Base-by-base conservation (phyloP, 306 rosid genomes). In the Boehmeria nivea region DNA sequence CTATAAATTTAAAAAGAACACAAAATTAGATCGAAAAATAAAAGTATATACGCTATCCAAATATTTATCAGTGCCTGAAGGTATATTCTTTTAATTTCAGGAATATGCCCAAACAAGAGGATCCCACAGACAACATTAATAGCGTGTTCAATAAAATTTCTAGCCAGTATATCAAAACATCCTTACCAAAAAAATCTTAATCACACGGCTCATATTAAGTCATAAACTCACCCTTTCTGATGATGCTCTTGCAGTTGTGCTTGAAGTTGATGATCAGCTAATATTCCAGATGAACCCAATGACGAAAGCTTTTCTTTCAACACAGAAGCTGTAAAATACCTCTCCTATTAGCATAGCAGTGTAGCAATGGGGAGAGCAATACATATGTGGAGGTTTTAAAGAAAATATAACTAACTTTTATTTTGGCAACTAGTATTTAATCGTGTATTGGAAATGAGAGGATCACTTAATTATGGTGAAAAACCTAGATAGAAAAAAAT, bases 231-330 rank as follows among this genome's bases (percentile, higher is more conserved):
- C 99, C 96, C 81, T 85, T 83, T 93, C 62, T 72, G 56, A 66
- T 85, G 81, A 81, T 93, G 95, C 61, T 93, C 99, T 76, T 93
- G 99, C 48, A 93, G 71, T 67, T 87, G 96, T 24, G 99, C 89
- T 75, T 93, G 99, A 77, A 93, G 99, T 70, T 93, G 99, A 75
- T 93, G 99, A 18, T 93, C 99, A 3, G 96, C 99, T 75, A 87
- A 74, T 57, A 87, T 83, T 73, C 99, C 99, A 73, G 99, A 87
- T 47, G 99, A 77, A 59, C 99, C 99, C 86, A 93, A 64, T 61
- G 89, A 70, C 20, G 86, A 64, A 63, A 93, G 85, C 54, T 93
- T 93, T 77, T 93, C 99, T 71, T 85, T 93, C 72, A 87, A 78
- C 59, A 81, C 81, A 72, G 99, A 93, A 49, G 96, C 99, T 93